These are phyloP conservation scores for Aspergillus flavus DNA, from an alignment of 2,329 filamentous ascomycete genomes.

Conservation along the genomic window DNA sequence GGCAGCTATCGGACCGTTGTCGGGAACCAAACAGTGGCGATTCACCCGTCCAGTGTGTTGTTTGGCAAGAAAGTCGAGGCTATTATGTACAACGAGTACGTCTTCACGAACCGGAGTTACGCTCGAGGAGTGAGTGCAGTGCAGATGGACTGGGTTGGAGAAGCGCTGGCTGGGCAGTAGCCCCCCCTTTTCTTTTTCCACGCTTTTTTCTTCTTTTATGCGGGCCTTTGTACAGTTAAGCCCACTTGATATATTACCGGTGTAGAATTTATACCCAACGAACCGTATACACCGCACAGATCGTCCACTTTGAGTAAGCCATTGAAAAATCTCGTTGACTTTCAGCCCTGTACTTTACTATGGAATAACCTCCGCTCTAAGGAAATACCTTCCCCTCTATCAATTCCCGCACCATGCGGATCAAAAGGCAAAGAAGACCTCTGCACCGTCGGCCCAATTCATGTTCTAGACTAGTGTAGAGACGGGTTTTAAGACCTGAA, in stretches of 20 bases:
- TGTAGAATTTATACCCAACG: constrained; percentile 2
- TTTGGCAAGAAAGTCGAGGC: constrained; percentile 64
- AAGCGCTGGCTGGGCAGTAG: constrained; percentile 43
- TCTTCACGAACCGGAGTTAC: constrained; percentile 67
- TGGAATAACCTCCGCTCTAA: neutral
- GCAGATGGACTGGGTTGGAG: constrained; percentile 64
- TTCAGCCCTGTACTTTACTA: too few relatives aligned
- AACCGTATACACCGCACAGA: neutral
- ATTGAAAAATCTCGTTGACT: neutral
- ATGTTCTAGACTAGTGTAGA: too few relatives aligned
- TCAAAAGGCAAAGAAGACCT: too few relatives aligned
- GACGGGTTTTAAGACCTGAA: too few relatives aligned
- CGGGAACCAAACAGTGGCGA: constrained; percentile 64
- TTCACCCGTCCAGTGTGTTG: constrained; percentile 64
- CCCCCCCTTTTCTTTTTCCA: neutral
- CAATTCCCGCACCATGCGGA: too few relatives aligned
- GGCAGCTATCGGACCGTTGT: constrained; percentile 63
- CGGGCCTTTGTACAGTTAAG: neutral
- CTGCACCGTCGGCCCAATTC: too few relatives aligned
- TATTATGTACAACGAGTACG: constrained; percentile 67
- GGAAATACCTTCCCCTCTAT: too few relatives aligned
- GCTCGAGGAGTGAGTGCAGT: constrained; percentile 64
- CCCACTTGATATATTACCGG: neutral
- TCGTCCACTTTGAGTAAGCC: neutral
- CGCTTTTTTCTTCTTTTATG: neutral